Conservation (phyloP, 495 filamentous ascomycete species). For the Thermothielavioides terrestris region DNA sequence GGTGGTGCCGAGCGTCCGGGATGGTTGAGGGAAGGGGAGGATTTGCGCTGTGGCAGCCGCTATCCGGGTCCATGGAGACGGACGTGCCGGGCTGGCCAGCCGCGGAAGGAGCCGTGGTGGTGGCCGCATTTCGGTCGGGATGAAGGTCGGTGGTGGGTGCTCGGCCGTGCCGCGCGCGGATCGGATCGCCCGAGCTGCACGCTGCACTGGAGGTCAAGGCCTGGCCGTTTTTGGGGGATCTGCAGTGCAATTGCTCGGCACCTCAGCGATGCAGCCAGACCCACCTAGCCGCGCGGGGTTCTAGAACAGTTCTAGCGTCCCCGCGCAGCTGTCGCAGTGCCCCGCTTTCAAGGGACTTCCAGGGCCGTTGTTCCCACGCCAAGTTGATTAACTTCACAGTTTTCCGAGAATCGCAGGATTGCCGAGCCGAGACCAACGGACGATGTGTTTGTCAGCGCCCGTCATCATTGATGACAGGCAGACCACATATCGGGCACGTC, state of each 20-base stretch:
- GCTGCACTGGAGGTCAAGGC: neutral
- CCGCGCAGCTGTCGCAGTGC: neutral
- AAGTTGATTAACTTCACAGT: no score
- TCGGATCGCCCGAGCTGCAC: no score
- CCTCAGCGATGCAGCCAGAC: conserved; percentile 1
- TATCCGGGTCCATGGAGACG: neutral
- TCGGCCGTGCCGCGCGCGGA: conserved; percentile 4
- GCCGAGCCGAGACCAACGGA: neutral
- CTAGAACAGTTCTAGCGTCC: conserved; percentile 24
- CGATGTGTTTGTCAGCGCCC: conserved; percentile 22
- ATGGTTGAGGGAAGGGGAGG: neutral
- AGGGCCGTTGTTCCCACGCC: no score
- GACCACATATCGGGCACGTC: neutral
- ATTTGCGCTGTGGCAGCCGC: neutral
- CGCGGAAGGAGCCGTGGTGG: conserved; percentile 9
- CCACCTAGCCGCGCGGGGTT: conserved; percentile 10
- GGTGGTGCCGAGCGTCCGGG: neutral
- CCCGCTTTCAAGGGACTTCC: neutral
- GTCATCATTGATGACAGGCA: conserved; percentile 8
- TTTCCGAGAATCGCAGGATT: neutral
- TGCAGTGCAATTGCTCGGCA: neutral
- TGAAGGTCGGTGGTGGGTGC: neutral
- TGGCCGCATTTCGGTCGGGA: conserved; percentile 16
- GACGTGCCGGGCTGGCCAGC: neutral
- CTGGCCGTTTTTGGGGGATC: neutral